A percentile compares a stretch with the other conserved stretches of the same genome.
Conservation (phyloP, 441 rosid species). For the Eutrema salsugineum region DNA sequence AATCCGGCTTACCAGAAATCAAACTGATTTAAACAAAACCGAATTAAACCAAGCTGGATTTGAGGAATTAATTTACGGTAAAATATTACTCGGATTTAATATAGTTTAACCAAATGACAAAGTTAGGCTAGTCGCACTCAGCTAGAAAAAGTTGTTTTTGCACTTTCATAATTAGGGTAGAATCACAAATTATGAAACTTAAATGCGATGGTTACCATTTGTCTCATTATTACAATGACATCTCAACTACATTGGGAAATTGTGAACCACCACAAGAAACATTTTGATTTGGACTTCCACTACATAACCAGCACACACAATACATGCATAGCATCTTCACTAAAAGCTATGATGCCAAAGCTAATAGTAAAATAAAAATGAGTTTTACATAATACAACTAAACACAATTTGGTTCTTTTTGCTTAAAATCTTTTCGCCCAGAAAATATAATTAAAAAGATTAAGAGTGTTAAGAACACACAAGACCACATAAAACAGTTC, state of each 20-base stretch:
- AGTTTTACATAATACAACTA: not conserved
- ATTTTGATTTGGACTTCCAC: not conserved
- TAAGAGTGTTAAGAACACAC: constrained; percentile 44
- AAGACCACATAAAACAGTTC: constrained; percentile 50
- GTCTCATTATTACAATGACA: not conserved
- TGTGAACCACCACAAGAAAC: not conserved
- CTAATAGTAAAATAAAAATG: not conserved
- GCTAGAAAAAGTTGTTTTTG: not conserved
- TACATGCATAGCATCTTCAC: not conserved
- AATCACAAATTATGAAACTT: constrained; percentile 2
- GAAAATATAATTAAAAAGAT: constrained; percentile 43
- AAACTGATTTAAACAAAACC: too few relatives aligned
- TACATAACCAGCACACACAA: not conserved
- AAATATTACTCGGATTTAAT: too few relatives aligned
- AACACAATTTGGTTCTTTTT: not conserved
- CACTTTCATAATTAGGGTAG: not conserved
- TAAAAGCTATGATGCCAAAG: not conserved
- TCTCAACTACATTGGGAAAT: constrained; percentile 4
- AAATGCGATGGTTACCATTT: not conserved
- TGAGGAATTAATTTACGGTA: too few relatives aligned
- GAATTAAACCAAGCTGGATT: too few relatives aligned
- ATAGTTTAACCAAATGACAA: too few relatives aligned
- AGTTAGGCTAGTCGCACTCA: not conserved
- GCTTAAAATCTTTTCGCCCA: constrained; percentile 47
- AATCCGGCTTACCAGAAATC: too few relatives aligned